Conservation (phyloP, 768 basidiomycete species). For the Mycena rosella region DNA sequence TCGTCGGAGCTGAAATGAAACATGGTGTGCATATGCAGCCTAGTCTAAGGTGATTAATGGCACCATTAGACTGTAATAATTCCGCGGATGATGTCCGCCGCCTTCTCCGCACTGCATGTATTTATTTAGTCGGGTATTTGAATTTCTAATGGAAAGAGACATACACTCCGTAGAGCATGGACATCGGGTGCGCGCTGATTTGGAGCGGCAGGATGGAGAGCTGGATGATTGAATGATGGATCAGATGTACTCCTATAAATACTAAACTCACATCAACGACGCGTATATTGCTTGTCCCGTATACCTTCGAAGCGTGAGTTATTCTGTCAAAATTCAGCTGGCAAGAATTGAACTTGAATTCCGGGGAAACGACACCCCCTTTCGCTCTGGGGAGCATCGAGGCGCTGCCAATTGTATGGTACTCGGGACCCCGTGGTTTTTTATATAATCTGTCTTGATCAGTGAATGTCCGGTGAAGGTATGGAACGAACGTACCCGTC, state of each 20-base stretch:
- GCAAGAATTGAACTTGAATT: slow-evolving; percentile 3
- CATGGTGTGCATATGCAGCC: too few species aligned
- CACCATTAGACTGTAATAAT: slow-evolving; percentile 17
- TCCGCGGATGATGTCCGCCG: slow-evolving; percentile 26
- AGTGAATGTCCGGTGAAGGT: background rate
- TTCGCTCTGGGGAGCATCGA: slow-evolving; percentile 21
- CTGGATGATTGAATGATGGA: too few species aligned
- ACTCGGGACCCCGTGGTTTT: slow-evolving; percentile 30
- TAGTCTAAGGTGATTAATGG: too few species aligned
- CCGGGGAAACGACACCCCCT: slow-evolving; percentile 22
- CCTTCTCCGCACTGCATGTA: slow-evolving; percentile 24
- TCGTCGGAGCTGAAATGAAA: too few species aligned
- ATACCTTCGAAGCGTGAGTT: slow-evolving; percentile 7
- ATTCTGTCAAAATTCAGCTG: too few species aligned
- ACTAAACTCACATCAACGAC: slow-evolving; percentile 26
- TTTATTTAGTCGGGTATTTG: background rate
- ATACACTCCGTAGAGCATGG: slow-evolving; percentile 24
- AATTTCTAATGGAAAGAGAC: background rate
- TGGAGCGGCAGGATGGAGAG: slow-evolving; percentile 20
- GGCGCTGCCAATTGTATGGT: slow-evolving; percentile 20
- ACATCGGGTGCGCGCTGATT: slow-evolving; percentile 27
- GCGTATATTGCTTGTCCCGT: slow-evolving; percentile 30
- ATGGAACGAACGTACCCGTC: slow-evolving; percentile 5
- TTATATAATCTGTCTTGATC: slow-evolving; percentile 22
- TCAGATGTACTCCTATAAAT: too few species aligned